These are phyloP conservation scores for Aspergillus nomiae DNA, from an alignment of 2,329 filamentous ascomycete species.

Conservation along the genomic window DNA sequence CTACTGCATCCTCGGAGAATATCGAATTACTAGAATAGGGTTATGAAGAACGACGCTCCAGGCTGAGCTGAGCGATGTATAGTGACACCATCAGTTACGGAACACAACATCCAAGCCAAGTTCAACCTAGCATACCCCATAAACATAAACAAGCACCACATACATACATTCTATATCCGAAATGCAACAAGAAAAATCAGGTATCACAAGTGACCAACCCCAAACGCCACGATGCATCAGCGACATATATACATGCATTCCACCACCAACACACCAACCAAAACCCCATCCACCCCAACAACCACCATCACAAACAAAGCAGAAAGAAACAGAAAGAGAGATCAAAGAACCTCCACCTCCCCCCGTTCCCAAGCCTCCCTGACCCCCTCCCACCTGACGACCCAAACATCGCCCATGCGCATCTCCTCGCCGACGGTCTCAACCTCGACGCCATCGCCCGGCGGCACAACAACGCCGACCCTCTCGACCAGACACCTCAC, in stretches of 20 bases:
- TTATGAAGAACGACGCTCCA: neutral
- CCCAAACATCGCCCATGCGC: conserved; percentile 65
- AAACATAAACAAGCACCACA: neutral
- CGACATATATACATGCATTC: neutral
- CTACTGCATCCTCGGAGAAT: neutral
- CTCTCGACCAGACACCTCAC: conserved; percentile 60
- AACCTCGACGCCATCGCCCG: conserved; percentile 31
- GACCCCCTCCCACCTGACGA: conserved; percentile 74
- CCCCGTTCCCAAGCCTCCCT: conserved; percentile 53
- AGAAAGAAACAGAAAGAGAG: conserved; percentile 8
- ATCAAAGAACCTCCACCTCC: conserved; percentile 47
- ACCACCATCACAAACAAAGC: neutral
- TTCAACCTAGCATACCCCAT: neutral
- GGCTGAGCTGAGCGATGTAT: neutral
- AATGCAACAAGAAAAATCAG: neutral
- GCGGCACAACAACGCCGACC: conserved; percentile 45
- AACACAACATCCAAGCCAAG: neutral
- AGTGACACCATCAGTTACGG: neutral
- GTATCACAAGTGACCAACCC: conserved; percentile 7
- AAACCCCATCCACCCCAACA: conserved; percentile 1
- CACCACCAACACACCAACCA: neutral
- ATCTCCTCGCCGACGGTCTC: conserved; percentile 40
- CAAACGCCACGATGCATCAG: neutral
- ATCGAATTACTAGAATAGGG: neutral
- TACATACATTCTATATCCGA: neutral